A percentile compares a stretch with the other conserved stretches of the same genome.
Conservation (phyloP, 2,329 filamentous ascomycete species). For the Kalmusia sp. region DNA sequence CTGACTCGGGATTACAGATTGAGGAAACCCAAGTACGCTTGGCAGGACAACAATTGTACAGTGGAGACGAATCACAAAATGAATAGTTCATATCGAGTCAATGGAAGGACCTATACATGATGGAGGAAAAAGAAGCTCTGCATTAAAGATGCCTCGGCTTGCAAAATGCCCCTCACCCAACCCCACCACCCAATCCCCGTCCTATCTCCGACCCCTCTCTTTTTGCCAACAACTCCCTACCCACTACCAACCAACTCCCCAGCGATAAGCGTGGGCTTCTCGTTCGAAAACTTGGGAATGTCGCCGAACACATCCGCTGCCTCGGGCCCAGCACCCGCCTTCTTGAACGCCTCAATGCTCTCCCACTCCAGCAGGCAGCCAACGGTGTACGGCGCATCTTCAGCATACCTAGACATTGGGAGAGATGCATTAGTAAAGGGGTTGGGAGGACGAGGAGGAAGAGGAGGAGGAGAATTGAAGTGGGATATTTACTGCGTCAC, state of each 20-base stretch:
- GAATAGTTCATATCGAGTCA: no score
- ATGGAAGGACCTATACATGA: neutral
- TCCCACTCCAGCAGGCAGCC: constrained; percentile 31
- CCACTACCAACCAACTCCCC: neutral
- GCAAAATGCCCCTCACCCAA: neutral
- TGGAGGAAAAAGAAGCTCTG: neutral
- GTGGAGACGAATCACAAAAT: no score
- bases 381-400: constrained; percentile 28
- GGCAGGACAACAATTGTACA: no score
- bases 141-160: neutral
- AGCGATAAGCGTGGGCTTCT: neutral
- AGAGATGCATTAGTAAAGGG: neutral
- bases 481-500: constrained; percentile 22
- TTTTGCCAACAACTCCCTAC: neutral
- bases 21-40: no score
- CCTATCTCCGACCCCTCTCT: neutral
- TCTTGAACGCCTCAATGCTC: constrained; percentile 27
- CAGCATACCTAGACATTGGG: constrained; percentile 12
- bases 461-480: neutral
- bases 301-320: constrained; percentile 46
- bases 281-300: constrained; percentile 20
- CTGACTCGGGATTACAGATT: no score
- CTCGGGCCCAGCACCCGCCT: constrained; percentile 22
- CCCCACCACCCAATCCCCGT: neutral
- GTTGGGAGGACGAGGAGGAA: neutral